Conservation (phyloP, 2,329 filamentous ascomycete genomes). For the Paecilomyces sp. region DNA sequence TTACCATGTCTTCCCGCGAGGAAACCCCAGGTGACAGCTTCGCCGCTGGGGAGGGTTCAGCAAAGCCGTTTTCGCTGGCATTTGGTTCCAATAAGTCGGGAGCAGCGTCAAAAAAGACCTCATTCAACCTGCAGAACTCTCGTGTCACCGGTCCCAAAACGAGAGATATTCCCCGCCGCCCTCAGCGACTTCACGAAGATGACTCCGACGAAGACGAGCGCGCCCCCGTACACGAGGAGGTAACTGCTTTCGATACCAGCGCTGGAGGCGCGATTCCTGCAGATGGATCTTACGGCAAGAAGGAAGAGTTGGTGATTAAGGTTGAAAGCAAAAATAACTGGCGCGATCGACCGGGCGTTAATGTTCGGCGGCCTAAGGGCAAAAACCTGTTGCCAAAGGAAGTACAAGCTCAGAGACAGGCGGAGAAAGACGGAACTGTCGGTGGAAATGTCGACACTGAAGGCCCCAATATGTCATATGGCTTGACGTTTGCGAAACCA, state of each 20-base stretch:
- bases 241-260: conserved; percentile 48
- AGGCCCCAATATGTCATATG: conserved; percentile 45
- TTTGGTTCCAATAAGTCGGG: conserved; percentile 27
- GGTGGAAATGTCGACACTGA: conserved; percentile 40
- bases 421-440: conserved; percentile 23
- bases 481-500: conserved; percentile 45
- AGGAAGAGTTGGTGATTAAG: conserved; percentile 65
- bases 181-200: conserved; percentile 28
- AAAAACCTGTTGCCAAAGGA: conserved; percentile 54
- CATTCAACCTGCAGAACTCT: conserved; percentile 22
- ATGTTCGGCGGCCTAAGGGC: conserved; percentile 50
- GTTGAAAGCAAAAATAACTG: conserved; percentile 83
- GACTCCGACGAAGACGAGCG: conserved; percentile 48
- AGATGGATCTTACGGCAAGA: conserved; percentile 36
- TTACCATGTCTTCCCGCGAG: not conserved
- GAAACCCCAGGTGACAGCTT: not conserved
- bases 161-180: conserved; percentile 17
- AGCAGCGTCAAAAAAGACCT: conserved; percentile 30
- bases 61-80: not conserved
- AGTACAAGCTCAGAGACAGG: conserved; percentile 44
- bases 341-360: conserved; percentile 28
- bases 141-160: conserved; percentile 1
- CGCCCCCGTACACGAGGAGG: conserved; percentile 34
- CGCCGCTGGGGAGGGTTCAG: not conserved
- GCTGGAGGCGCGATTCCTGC: conserved; percentile 31